A percentile compares a stretch with the other conserved stretches of the same genome.
Evolutionary conservation across 768 basidiomycete genomes (phyloP).

Genomic region (Leccinum boreale): DNA sequence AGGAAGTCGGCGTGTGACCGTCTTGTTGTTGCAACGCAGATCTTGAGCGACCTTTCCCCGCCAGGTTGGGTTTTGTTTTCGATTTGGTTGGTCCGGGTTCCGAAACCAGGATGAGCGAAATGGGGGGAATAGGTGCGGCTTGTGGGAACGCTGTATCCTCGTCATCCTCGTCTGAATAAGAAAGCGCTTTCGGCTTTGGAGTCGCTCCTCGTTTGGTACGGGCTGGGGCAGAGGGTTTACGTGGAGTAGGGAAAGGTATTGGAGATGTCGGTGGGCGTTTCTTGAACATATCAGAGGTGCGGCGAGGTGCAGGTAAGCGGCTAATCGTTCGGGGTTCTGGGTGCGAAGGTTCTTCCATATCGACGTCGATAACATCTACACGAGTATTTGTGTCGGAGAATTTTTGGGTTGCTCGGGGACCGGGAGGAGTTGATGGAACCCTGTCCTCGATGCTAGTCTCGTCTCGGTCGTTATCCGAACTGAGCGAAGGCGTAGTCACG

Average conservation of each 20-base stretch:
- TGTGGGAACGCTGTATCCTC: constrained; percentile 16
- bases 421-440: constrained; percentile 50
- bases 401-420: constrained; percentile 22
- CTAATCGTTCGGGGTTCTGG: constrained; percentile 7
- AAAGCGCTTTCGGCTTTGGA: constrained; percentile 23
- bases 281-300: constrained; percentile 43
- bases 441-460: constrained; percentile 47
- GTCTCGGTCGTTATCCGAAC: constrained; percentile 65
- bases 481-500: constrained; percentile 63
- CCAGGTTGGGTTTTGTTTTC: constrained; percentile 14
- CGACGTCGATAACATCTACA: constrained; percentile 36
- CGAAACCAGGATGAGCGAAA: constrained; percentile 24
- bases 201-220: constrained; percentile 40
- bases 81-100: constrained; percentile 10
- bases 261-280: constrained; percentile 66
- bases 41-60: constrained; percentile 20
- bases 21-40: constrained; percentile 1
- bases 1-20: neutral
- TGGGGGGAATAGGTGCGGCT: constrained; percentile 13
- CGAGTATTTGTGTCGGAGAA: neutral
- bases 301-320: constrained; percentile 11
- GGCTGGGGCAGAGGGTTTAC: constrained; percentile 55
- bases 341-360: constrained; percentile 30
- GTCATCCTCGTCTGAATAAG: constrained; percentile 20
- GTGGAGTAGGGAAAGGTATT: constrained; percentile 49